A percentile compares a stretch with the other conserved stretches of the same genome.
Conservation (phyloP, 2,329 filamentous ascomycete genomes). For the Scopulariopsis brevicaulis region DNA sequence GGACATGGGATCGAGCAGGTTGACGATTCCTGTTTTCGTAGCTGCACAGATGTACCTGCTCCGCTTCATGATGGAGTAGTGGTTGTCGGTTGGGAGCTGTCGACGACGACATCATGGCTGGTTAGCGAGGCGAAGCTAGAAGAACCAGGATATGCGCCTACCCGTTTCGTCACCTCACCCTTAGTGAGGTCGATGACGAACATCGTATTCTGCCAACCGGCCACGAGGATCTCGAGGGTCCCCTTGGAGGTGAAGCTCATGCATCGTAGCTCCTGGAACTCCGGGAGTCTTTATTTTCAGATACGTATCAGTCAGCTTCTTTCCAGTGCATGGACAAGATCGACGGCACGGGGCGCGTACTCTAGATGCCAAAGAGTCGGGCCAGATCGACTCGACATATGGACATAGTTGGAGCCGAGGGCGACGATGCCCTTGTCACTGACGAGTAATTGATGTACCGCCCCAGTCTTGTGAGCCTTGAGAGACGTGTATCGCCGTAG, state of each 20-base stretch:
- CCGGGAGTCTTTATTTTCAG: constrained; percentile 15
- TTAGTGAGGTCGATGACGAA: constrained; percentile 62
- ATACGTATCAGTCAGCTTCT: not conserved
- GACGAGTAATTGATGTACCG: constrained; percentile 79
- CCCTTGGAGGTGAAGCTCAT: constrained; percentile 93
- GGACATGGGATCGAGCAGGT: constrained; percentile 72
- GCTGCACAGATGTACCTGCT: constrained; percentile 87
- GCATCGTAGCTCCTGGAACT: constrained; percentile 80
- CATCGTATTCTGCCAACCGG: constrained; percentile 78
- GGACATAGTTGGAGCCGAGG: constrained; percentile 72
- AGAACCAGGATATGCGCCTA: constrained; percentile 16
- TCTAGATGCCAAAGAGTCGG: constrained; percentile 79
- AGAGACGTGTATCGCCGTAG: constrained; percentile 87
- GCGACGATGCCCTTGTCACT: constrained; percentile 84
- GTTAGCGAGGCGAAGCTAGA: not conserved
- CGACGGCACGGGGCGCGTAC: constrained; percentile 27
- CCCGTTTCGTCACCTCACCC: constrained; percentile 59
- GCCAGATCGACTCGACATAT: constrained; percentile 78
- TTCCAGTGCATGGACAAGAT: not conserved
- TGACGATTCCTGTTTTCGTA: constrained; percentile 68
- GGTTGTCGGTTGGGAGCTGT: constrained; percentile 57
- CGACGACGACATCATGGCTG: not conserved
- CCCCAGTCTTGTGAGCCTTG: constrained; percentile 69
- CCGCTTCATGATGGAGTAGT: constrained; percentile 88
- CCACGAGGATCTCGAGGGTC: constrained; percentile 73